Percentiles rank a stretch among this genome's conserved stretches.
Evolutionary conservation across 352 stramenopile genomes (phyloP).

Genomic region (Globisporangium emineosum): DNA sequence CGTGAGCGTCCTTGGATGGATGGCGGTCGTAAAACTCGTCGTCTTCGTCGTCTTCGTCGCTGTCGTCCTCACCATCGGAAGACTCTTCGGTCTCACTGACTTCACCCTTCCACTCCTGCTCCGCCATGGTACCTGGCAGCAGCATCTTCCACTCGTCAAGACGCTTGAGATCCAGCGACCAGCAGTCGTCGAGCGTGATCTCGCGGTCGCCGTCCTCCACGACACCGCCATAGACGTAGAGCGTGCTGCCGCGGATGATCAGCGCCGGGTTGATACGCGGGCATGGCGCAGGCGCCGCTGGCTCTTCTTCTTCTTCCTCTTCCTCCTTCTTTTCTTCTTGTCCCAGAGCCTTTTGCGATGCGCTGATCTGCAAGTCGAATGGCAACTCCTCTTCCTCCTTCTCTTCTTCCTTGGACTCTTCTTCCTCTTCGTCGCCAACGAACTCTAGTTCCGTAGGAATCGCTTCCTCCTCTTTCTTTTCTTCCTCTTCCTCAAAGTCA

Average conservation of each 20-base stretch:
- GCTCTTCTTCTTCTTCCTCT: constrained; percentile 27
- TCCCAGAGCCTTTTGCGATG: neutral
- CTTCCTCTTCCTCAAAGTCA: constrained; percentile 81
- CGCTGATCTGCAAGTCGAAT: neutral
- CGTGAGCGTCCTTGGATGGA: constrained; percentile 17
- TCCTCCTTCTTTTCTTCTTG: constrained; percentile 17
- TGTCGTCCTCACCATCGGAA: constrained; percentile 75
- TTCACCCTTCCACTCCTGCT: constrained; percentile 90
- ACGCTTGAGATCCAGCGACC: constrained; percentile 92
- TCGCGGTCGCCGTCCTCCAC: constrained; percentile 93
- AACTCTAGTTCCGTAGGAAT: neutral
- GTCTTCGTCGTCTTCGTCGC: constrained; percentile 58
- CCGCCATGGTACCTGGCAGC: constrained; percentile 90
- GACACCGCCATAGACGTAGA: constrained; percentile 94
- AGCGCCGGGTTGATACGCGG: constrained; percentile 86
- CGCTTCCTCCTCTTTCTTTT: constrained; percentile 16
- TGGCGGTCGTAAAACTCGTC: constrained; percentile 28
- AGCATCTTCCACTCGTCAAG: constrained; percentile 92
- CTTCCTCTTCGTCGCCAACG: constrained; percentile 15
- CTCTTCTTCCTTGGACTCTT: constrained; percentile 38
- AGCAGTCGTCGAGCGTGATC: constrained; percentile 95
- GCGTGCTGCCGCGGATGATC: constrained; percentile 84
- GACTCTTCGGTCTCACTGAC: constrained; percentile 86
- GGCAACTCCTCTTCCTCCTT: constrained; percentile 20
- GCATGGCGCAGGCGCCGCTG: constrained; percentile 43